Evolutionary conservation across 208 protist genomes (phyloP), one percentile per base, ranked within the genome.

Genomic region (Trypanosoma avium): DNA sequence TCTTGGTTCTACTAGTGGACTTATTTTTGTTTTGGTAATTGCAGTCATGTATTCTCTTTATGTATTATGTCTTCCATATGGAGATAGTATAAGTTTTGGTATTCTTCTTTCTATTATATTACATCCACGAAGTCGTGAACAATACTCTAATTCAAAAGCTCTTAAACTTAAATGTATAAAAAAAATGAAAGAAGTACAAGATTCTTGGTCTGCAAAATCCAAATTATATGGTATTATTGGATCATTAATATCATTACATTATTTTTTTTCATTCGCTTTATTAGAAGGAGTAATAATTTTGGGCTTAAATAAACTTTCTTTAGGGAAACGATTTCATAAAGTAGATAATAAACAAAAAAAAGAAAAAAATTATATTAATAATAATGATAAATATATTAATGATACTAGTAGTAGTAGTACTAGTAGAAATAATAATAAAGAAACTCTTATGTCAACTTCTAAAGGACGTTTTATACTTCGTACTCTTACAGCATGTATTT

Each of bases 21-120:
- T 92, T 35, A 50, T 87, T 40, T 82, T 87, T 35, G 35, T 73
- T n/a, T 42, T 87, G 17, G 77, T 84, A 2, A 33, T 75, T 22
- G 65, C 57, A 2, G 12, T 89, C 8, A 21, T 59, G 21, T 88
- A 88, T 40, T 40, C 74, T 26, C 24, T 85, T 17, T 87, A 80
- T 54, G 17, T 36, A 3, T 71, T 93, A 19, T 82, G 79, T n/a
- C 32, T 42, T 42, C 82, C 86, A 12, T 93, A 93, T 62, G 40
- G 53, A 12, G 48, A 73, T 55, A 77, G 74, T 68, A 79, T 93
- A 42, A 72, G 64, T 17, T 70, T 63, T 32, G 82, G 61, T n/a
- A 57, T 86, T 35, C 29, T 86, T 35, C 67, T 93, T 30, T 93
- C 86, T 33, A 65, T 88, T 33, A 70, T 90, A 19, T 58, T 88